Evolutionary conservation across 192 early-diverging fungal genomes (phyloP).

Genomic region (Backusella westeae): DNA sequence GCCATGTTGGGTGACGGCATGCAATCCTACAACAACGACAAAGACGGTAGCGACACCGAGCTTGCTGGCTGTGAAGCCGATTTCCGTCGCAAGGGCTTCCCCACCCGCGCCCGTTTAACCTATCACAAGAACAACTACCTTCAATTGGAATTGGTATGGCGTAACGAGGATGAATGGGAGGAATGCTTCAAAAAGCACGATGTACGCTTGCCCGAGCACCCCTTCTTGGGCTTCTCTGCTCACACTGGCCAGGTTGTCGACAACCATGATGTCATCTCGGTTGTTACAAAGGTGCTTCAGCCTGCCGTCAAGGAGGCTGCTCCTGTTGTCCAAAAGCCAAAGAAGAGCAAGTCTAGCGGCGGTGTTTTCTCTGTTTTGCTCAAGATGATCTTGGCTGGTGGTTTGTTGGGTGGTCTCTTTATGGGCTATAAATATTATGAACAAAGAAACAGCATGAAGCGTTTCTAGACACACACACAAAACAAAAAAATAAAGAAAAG

Average conservation of each 20-base stretch:
- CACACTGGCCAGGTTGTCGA: conserved; percentile 84
- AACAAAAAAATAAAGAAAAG: background rate
- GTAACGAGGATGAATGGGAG: conserved; percentile 65
- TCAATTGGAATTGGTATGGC: conserved; percentile 45
- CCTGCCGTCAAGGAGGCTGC: conserved; percentile 14
- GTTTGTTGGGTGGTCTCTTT: conserved; percentile 30
- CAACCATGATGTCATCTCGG: conserved; percentile 48
- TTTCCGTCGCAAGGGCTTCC: conserved; percentile 66
- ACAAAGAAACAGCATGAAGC: conserved; percentile 27
- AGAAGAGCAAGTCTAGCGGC: conserved; percentile 7
- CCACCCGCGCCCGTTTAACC: conserved; percentile 68
- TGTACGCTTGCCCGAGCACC: conserved; percentile 56
- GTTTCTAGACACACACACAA: conserved; percentile 12
- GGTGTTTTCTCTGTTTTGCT: conserved; percentile 28
- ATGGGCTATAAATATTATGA: conserved; percentile 32
- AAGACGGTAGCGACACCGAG: conserved; percentile 75
- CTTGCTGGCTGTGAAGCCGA: conserved; percentile 70
- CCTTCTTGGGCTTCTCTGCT: conserved; percentile 91
- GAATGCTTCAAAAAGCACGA: conserved; percentile 69
- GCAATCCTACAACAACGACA: conserved; percentile 79
- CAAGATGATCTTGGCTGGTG: conserved; percentile 27
- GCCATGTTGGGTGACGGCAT: conserved; percentile 93
- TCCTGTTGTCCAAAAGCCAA: background rate
- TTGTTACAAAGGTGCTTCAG: conserved; percentile 30
- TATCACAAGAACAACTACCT: conserved; percentile 69